Evolutionary conservation across 352 stramenopile genomes (phyloP).

Genomic region (Globisporangium emineosum): DNA sequence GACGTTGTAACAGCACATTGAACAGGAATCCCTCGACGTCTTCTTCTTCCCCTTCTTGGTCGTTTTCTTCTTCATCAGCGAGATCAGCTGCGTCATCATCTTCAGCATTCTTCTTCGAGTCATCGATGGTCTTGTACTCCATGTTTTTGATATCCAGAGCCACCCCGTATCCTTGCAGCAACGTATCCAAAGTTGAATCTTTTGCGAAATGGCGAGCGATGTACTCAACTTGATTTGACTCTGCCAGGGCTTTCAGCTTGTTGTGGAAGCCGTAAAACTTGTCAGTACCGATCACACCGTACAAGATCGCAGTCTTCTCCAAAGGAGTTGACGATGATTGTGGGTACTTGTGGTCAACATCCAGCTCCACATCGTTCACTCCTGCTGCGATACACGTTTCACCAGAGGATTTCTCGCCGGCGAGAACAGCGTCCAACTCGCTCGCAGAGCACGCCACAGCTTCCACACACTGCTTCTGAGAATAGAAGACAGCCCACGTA

Average conservation of each 20-base stretch:
- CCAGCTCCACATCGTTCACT: constrained; percentile 65
- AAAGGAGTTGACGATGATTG: constrained; percentile 24
- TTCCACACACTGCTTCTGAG: constrained; percentile 53
- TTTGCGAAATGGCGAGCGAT: constrained; percentile 79
- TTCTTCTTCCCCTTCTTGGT: constrained; percentile 42
- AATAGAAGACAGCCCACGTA: constrained; percentile 76
- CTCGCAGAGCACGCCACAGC: constrained; percentile 59
- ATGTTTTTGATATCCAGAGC: constrained; percentile 96
- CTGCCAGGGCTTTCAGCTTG: constrained; percentile 52
- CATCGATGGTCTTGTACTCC: constrained; percentile 96
- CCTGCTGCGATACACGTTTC: constrained; percentile 58
- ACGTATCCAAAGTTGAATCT: constrained; percentile 63
- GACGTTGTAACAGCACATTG: constrained; percentile 41
- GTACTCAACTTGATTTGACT: constrained; percentile 66
- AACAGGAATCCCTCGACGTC: constrained; percentile 71
- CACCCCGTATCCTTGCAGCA: constrained; percentile 91
- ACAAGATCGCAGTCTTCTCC: constrained; percentile 68
- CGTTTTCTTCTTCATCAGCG: constrained; percentile 28
- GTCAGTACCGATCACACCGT: constrained; percentile 69
- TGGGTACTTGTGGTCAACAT: constrained; percentile 73
- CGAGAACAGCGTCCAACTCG: constrained; percentile 37
- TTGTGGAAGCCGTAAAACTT: constrained; percentile 72
- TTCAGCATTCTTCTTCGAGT: constrained; percentile 64
- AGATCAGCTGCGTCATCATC: constrained; percentile 25
- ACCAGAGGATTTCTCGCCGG: constrained; percentile 19